Base-by-base conservation (phyloP, 139 green algal species). In the Trebouxia sp. region DNA sequence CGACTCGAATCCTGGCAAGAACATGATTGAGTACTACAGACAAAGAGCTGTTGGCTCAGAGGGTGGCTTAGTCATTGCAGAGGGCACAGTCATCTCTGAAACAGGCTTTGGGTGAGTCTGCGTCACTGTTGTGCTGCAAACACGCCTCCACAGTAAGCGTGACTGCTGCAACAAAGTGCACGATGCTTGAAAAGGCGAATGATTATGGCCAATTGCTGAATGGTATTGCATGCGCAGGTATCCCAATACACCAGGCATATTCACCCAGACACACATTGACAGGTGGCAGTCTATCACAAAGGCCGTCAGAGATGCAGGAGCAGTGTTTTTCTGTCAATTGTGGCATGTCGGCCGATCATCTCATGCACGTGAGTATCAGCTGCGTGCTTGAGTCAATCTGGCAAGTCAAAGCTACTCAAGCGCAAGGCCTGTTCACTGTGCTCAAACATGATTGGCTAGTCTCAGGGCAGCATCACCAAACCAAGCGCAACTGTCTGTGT, bases 251-350 rank as follows among this genome's bases (percentile, higher is more conserved):
- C 92, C 92, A 6, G 93, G 92, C 32, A 87, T 97, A 10, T 91
- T 91, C 84, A 91, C 80, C 0, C 28, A 86, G n/a, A 86, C 94
- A 84, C 94, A 97, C 69, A 56, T 94, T 32, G 89, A 93, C 38
- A 91, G 80, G 0, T 97, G 94, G 94, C 93, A 95, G 88, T 89
- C 89, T 0, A 87, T 97, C 10, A 80, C 88, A 0, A 35, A 88
- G 65, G 91, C 92, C 0, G 90, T 97, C 17, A 69, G 93, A 8
- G 90, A 89, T 53, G 93, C 91, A 81, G 91, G 90, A 1, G 88
- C 81, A 6, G 11, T 86, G 14, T 94, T 97, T 82, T 94, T 92
- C 86, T 88, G 69, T 76, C 93, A 97, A 87, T 75, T 96, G 26
- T 97, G 92, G 89, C 90, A 96, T 74, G 80, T 80, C 38, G 92